phyloP scores from a whole-genome alignment of 345 rosid genomes.

The Brassica juncea region DNA sequence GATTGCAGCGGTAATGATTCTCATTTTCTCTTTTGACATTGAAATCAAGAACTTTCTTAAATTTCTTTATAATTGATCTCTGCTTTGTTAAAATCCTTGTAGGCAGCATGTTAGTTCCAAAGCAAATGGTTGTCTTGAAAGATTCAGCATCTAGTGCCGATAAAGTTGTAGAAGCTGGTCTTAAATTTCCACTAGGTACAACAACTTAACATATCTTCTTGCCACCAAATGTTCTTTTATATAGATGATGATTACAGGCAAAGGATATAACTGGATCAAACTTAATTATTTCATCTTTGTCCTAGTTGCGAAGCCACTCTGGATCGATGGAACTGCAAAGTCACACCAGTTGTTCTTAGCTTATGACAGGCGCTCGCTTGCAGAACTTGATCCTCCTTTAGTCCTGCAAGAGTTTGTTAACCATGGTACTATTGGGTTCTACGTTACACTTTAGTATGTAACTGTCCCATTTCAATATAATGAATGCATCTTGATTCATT shows the following conservation, averaged over 20 bases:
- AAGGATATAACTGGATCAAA: neutral
- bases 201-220: neutral
- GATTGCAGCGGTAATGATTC: constrained; percentile 54
- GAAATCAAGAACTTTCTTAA: neutral
- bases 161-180: constrained; percentile 68
- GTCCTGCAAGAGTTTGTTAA: constrained; percentile 94
- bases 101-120: constrained; percentile 79
- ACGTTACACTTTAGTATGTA: neutral
- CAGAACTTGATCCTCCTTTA: constrained; percentile 83
- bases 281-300: neutral
- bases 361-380: constrained; percentile 67
- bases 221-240: neutral
- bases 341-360: constrained; percentile 85
- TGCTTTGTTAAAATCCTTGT: constrained; percentile 23
- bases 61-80: constrained; percentile 20
- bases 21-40: constrained; percentile 2
- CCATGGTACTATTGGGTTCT: constrained; percentile 61
- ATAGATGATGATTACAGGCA: neutral
- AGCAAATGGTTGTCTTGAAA: constrained; percentile 65
- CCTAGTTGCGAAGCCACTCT: constrained; percentile 90
- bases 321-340: constrained; percentile 91
- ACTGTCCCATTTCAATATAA: neutral
- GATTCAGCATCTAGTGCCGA: constrained; percentile 65
- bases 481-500: neutral
- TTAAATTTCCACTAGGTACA: constrained; percentile 80